phyloP scores from a whole-genome alignment of 1,139 yeast genomes.

The Entelexis paramagnoliae region DNA sequence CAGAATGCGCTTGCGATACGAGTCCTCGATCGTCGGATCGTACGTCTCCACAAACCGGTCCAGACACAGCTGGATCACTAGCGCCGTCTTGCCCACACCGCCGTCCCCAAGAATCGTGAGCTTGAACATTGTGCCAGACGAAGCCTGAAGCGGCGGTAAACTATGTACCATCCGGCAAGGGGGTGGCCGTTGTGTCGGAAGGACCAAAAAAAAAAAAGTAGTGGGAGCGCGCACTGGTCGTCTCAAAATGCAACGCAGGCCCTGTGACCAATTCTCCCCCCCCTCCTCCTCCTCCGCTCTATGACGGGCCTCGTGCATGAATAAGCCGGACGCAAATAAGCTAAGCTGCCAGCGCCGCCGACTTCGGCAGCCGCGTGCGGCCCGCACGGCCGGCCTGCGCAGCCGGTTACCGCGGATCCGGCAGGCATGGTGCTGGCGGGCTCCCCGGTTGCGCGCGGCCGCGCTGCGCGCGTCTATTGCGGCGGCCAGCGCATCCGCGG shows the following conservation, averaged over 20 bases:
- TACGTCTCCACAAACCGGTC: constrained; percentile 91
- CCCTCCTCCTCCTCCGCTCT: neutral
- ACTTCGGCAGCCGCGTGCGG: neutral
- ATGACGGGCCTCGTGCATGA: neutral
- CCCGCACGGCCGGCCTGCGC: too few relatives aligned
- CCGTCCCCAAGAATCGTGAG: constrained; percentile 96
- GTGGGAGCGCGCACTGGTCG: neutral
- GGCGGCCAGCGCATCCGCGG: neutral
- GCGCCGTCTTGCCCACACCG: constrained; percentile 95
- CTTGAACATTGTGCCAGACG: constrained; percentile 41
- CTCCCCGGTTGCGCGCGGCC: too few relatives aligned
- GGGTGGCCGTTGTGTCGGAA: neutral
- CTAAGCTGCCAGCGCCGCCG: neutral
- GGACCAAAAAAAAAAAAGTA: neutral
- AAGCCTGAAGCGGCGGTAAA: neutral
- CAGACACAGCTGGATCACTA: constrained; percentile 57
- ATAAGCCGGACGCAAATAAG: neutral
- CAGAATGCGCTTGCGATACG: constrained; percentile 83
- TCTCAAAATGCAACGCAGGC: neutral
- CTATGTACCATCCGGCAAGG: neutral
- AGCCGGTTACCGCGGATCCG: too few relatives aligned
- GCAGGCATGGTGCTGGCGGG: too few relatives aligned
- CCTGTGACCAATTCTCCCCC: constrained; percentile 1
- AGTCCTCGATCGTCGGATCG: constrained; percentile 96
- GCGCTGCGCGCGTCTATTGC: too few relatives aligned